Evolutionary conservation across 192 early-diverging fungal species (phyloP), one percentile per base, ranked within the genome.

Genomic region (Gryganskiella cystojenkinii): DNA sequence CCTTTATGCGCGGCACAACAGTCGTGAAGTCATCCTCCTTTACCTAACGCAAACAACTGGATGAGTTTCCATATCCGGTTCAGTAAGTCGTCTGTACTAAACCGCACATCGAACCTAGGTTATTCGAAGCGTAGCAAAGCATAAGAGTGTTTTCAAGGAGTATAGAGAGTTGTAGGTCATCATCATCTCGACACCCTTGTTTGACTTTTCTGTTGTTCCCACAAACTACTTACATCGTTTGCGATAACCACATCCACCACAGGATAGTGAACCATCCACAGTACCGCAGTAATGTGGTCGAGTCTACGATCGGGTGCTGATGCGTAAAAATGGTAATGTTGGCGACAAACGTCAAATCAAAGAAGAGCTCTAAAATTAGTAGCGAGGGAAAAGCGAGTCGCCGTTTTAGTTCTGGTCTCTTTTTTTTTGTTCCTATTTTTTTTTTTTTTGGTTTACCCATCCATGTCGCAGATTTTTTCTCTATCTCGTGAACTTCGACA

Each of bases 241-340:
- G 82, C 11, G 81, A 76, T 0, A 73, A 61, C 79, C 84, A 85
- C 56, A 80, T 80, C 81, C 81, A 85, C 81, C 84, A 82, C 45
- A 82, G 69, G 17, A 82, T 85, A 7, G 80, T 56, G 47, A 82
- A 81, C 81, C 81, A 82, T 6, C 72, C 70, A 20, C 79, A 57
- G 59, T 81, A 83, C n/a, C 79, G 27, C 13, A 80, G 59, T 3
- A 83, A 45, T 3, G 82, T 76, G 0, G 53, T 62, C 61, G 56
- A 71, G 58, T 82, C 78, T 20, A 69, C 56, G 25, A 85, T 85
- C 9, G 74, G 67, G 43, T 83, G 82, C 11, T 80, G 61, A 31
- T 85, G 82, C 0, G 84, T 85, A 24, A 85, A 85, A 30, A 81
- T 70, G 3, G 84, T 81, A 28, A 85, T 67, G 6, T 80, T 85